Conservation (phyloP, 2,329 filamentous ascomycete species). For the Penicillium polonicum region DNA sequence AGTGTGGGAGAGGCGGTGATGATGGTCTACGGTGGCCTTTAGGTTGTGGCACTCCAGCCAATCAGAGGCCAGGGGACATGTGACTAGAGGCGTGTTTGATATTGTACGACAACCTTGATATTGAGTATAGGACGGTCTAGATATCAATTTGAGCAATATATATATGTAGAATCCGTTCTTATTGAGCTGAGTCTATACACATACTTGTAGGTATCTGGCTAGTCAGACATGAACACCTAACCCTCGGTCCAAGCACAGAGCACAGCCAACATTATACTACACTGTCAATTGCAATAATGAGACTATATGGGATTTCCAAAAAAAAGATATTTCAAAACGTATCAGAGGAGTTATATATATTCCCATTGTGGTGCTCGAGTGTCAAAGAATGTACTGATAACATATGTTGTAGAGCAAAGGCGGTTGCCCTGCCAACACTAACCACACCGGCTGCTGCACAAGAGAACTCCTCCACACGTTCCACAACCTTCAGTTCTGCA, state of each 20-base stretch:
- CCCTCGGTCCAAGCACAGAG: background rate
- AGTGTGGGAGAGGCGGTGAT: slow-evolving; percentile 28
- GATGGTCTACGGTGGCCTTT: slow-evolving; percentile 43
- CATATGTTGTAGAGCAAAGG: background rate
- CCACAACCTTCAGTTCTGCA: slow-evolving; percentile 16
- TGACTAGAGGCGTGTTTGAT: slow-evolving; percentile 9
- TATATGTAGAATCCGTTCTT: background rate
- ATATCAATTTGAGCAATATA: background rate
- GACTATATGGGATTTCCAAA: background rate
- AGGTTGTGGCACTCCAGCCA: slow-evolving; percentile 33
- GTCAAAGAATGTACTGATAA: background rate
- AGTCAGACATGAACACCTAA: background rate
- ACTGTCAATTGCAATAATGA: background rate
- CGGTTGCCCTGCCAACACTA: slow-evolving; percentile 26
- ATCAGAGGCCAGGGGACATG: slow-evolving; percentile 31
- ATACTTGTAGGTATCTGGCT: background rate
- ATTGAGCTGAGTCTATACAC: background rate
- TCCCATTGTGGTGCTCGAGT: background rate
- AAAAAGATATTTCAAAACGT: background rate
- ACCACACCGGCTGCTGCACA: slow-evolving; percentile 11
- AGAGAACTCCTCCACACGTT: slow-evolving; percentile 20
- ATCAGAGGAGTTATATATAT: background rate
- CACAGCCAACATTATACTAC: background rate
- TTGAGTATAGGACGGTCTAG: background rate
- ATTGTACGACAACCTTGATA: background rate